A percentile compares a stretch with the other conserved stretches of the same genome.
Conservation (phyloP, 768 basidiomycete genomes). For the Sistotremastrum niveocremeum region DNA sequence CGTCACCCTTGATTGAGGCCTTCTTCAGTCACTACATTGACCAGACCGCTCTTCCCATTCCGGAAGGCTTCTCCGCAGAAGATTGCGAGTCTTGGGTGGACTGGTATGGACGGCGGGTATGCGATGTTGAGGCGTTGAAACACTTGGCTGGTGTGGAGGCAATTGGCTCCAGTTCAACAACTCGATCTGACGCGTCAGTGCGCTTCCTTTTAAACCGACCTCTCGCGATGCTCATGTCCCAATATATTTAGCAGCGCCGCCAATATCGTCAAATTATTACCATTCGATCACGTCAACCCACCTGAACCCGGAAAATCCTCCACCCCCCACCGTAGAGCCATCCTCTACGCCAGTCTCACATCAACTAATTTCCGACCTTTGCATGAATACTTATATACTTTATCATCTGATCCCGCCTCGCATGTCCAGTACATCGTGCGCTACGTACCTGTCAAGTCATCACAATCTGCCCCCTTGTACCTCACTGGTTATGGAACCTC, state of each 20-base stretch:
- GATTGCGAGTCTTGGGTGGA: constrained; percentile 68
- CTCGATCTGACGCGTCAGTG: constrained; percentile 17
- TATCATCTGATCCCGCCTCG: constrained; percentile 30
- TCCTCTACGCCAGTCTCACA: constrained; percentile 61
- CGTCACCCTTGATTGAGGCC: constrained; percentile 72
- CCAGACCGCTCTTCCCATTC: constrained; percentile 13
- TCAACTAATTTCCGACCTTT: constrained; percentile 59
- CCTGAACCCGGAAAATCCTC: constrained; percentile 30
- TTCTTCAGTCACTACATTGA: constrained; percentile 61
- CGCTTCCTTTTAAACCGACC: background rate
- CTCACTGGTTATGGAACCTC: constrained; percentile 87
- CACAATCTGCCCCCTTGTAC: constrained; percentile 22
- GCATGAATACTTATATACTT: constrained; percentile 45
- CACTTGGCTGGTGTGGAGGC: constrained; percentile 38
- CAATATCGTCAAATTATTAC: constrained; percentile 36
- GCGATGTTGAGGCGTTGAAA: constrained; percentile 47
- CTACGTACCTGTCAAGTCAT: constrained; percentile 34
- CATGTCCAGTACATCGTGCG: constrained; percentile 65
- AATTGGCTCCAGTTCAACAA: constrained; percentile 24
- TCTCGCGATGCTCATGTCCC: background rate
- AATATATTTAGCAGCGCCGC: constrained; percentile 14
- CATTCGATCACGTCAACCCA: constrained; percentile 70
- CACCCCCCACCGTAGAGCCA: constrained; percentile 45
- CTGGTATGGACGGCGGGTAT: constrained; percentile 67
- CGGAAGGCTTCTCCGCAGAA: constrained; percentile 13